These are phyloP conservation scores for Dioscorea zingiberensis DNA, from an alignment of 106 monocot species.

Conservation along the genomic window DNA sequence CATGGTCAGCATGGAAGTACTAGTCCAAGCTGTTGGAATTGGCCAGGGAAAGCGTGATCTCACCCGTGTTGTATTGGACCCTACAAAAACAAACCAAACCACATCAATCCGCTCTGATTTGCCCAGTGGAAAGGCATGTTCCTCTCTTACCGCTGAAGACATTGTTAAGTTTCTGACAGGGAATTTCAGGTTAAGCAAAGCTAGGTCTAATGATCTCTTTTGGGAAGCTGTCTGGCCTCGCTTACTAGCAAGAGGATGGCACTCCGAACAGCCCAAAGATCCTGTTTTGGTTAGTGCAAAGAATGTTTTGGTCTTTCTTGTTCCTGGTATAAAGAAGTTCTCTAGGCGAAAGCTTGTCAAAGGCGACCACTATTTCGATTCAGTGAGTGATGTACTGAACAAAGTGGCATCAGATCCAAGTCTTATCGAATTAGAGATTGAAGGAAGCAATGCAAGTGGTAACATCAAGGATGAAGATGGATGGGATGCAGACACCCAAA, in stretches of 20 bases:
- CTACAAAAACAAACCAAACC: conserved; percentile 24
- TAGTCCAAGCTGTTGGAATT: conserved; percentile 70
- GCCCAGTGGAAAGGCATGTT: conserved; percentile 69
- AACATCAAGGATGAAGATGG: conserved; percentile 20
- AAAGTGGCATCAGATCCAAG: conserved; percentile 78
- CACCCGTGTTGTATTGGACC: conserved; percentile 41
- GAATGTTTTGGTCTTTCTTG: conserved; percentile 55
- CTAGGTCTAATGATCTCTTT: conserved; percentile 81
- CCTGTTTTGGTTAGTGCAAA: conserved; percentile 15
- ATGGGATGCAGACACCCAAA: conserved; percentile 2
- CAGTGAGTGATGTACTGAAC: conserved; percentile 74
- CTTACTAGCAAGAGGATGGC: conserved; percentile 80
- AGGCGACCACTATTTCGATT: conserved; percentile 90
- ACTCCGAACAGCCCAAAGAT: conserved; percentile 75
- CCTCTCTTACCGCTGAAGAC: conserved; percentile 52
- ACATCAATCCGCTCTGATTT: conserved; percentile 33
- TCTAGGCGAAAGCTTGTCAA: conserved; percentile 72
- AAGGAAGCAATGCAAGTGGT: conserved; percentile 14
- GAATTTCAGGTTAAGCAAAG: conserved; percentile 80
- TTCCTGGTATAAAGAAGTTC: conserved; percentile 75
- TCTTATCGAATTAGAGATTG: conserved; percentile 59
- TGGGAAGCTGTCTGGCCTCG: conserved; percentile 99
- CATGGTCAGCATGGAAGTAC: conserved; percentile 35
- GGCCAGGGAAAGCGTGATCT: conserved; percentile 82
- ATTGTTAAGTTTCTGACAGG: conserved; percentile 83